Evolutionary conservation across 2,329 filamentous ascomycete genomes (phyloP).

Genomic region (Penicillium sp.): DNA sequence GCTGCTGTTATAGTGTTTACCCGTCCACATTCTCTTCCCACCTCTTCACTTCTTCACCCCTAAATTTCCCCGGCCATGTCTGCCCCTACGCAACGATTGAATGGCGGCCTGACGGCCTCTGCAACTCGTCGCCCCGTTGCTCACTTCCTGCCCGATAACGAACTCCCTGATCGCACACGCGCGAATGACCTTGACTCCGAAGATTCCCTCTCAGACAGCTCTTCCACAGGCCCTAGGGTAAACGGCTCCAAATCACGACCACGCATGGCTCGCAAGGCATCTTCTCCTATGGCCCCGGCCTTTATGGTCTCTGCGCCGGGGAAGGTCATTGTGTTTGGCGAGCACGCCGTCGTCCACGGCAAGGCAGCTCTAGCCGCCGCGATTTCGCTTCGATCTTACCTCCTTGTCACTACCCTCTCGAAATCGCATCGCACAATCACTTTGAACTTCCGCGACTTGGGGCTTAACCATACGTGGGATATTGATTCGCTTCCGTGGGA

Average conservation of each 20-base stretch:
- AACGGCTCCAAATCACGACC: slow-evolving; percentile 9
- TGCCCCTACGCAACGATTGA: slow-evolving; percentile 24
- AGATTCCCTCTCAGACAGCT: slow-evolving; percentile 28
- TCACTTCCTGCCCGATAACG: slow-evolving; percentile 24
- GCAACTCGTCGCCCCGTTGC: slow-evolving; percentile 28
- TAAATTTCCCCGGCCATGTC: slow-evolving; percentile 14
- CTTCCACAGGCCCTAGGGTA: slow-evolving; percentile 24
- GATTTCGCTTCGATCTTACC: slow-evolving; percentile 90
- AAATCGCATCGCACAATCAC: slow-evolving; percentile 86
- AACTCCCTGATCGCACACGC: slow-evolving; percentile 16
- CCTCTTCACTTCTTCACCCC: slow-evolving; percentile 5
- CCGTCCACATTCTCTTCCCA: not conserved
- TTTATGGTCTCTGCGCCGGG: slow-evolving; percentile 98
- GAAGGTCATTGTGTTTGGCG: slow-evolving; percentile 97
- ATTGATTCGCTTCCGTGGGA: slow-evolving; percentile 88
- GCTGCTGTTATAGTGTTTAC: not conserved
- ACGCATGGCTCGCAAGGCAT: slow-evolving; percentile 35
- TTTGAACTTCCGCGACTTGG: slow-evolving; percentile 85
- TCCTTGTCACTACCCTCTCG: slow-evolving; percentile 88
- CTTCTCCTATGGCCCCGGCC: slow-evolving; percentile 66
- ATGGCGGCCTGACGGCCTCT: slow-evolving; percentile 27
- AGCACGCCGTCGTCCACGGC: slow-evolving; percentile 95
- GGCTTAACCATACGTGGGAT: slow-evolving; percentile 85
- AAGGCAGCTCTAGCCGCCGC: slow-evolving; percentile 95
- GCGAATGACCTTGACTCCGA: slow-evolving; percentile 11